Evolutionary conservation across 768 basidiomycete species (phyloP).

Genomic region (Cystofilobasidium capitatum): DNA sequence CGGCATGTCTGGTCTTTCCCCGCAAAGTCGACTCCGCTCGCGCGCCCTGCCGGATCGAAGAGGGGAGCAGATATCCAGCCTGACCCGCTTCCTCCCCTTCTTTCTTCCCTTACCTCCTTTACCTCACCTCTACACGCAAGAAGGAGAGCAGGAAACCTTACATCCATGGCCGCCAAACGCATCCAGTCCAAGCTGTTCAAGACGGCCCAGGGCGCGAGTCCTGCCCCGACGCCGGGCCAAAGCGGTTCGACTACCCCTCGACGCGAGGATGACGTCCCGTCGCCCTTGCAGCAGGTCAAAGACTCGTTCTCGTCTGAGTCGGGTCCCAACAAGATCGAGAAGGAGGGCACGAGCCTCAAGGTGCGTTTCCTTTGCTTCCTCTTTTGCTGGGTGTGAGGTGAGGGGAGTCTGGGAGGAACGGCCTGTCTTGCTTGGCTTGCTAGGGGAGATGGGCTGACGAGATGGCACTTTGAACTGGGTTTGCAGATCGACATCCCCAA

Average conservation of each 20-base stretch:
- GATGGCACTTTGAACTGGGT: background rate
- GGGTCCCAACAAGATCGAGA: background rate
- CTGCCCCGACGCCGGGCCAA: background rate
- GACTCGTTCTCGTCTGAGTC: slow-evolving; percentile 1
- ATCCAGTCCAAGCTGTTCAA: slow-evolving; percentile 8
- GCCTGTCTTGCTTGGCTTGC: too few species aligned
- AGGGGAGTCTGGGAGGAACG: too few species aligned
- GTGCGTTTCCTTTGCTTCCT: background rate
- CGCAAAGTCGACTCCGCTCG: too few species aligned
- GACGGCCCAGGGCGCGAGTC: background rate
- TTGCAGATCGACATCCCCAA: slow-evolving; percentile 26
- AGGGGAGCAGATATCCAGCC: too few species aligned
- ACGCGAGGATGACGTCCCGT: background rate
- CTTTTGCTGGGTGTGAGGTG: too few species aligned
- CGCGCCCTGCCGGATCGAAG: too few species aligned
- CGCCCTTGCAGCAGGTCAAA: background rate
- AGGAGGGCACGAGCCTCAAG: slow-evolving; percentile 5
- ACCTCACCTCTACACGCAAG: background rate
- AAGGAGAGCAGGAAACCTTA: too few species aligned
- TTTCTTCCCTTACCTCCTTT: background rate
- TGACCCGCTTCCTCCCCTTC: background rate
- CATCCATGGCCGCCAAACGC: background rate
- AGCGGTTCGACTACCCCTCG: slow-evolving; percentile 1
- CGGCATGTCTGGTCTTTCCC: too few species aligned
- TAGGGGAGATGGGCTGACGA: background rate